Base-by-base conservation (phyloP, 495 filamentous ascomycete species). In the Penicillium canariense region DNA sequence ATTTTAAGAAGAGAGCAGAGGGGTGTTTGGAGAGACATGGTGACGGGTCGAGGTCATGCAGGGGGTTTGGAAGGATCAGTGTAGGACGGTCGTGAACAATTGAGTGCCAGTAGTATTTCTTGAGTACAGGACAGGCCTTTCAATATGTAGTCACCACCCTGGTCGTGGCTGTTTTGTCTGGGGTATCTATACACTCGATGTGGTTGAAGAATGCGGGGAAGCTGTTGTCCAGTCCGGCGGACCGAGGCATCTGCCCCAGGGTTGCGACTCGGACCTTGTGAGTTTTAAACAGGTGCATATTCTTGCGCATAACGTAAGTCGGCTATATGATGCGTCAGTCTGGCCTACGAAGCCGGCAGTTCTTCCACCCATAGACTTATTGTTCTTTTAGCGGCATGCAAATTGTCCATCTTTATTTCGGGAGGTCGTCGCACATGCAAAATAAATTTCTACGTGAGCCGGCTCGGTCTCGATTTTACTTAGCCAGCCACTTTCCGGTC, bases 1-100 rank as follows among this genome's bases (percentile, higher is more conserved):
- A 95, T 91, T 20, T 78, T 77, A 14, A 94, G 82, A 43, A 95
- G 80, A 30, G 76, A 77, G 60, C 83, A 87, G 17, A 95, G 84
- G 17, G 89, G 88, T 32, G 90, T 95, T 56, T 83, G 80, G 68
- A 95, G 74, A 34, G 77, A 74, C 74, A 77, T 77, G 18, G 15
- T 74, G 51, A 32, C 8, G 40, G 49, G 20, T 32, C 30, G 17
- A 38, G 26, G 7, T n/a, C 11, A 25, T 26, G 42, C 3, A 8
- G 9, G 23, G 42, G 4, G 30, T 42, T 34, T n/a, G 27, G 27
- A 47, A 17, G 35, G 42, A 32, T 1, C 7, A 1, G 0, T 25
- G 8, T 20, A 17, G n/a, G 34, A 18, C 22, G 23, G n/a, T 12
- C n/a, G 25, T 34, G 5, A 27, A 10, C 27, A 23, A 23, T 28